Evolutionary conservation across 192 early-diverging fungal species (phyloP), one percentile per base, ranked within the genome.

Genomic region (Coemansia sp.): DNA sequence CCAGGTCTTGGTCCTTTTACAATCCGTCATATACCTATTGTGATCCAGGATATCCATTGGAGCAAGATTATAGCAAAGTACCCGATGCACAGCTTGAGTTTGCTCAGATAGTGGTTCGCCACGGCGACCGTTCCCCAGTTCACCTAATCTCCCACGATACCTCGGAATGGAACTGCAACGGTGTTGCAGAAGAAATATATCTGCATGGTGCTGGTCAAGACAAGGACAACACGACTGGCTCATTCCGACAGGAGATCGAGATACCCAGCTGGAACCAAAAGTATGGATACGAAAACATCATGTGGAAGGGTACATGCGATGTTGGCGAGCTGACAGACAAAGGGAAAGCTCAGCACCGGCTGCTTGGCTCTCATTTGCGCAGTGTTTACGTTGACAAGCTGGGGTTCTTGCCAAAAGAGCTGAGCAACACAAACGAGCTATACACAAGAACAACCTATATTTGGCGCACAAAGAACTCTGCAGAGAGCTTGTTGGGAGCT

Each of bases 391-490:
- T 87, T 0, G 77, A 86, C 56, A 80, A 83, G 67, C 61, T 86
- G 10, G 64, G 71, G 0, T 83, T 80, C 56, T 55, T 87, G 54
- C 60, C 85, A 8, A 21, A 57, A 12, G 46, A 63, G n/a, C 71
- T 82, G 39, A 68, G 82, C 58, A 42, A 47, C 51, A 48, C 73
- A 0, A 45, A 60, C 9, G 76, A 78, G 41, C 63, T 93, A 15
- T 90, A 88, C 60, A 57, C 85, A 37, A 75, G 88, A 8, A 87
- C 84, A 6, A 88, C 89, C 5, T 75, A 86, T 59, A 79, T 88
- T 48, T 77, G 84, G 63, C 81, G 91, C 22, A 91, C 90, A 0
- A 82, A 87, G 22, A 77, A 73, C 52, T 85, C 85, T 6, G 80
- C 76, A n/a, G 74, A 81, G 63, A 81, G 74, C 42, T 62, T 87